Evolutionary conservation across 2,329 filamentous ascomycete genomes (phyloP), one percentile per base, ranked within the genome.

Genomic region (Sporothrix curviconia): DNA sequence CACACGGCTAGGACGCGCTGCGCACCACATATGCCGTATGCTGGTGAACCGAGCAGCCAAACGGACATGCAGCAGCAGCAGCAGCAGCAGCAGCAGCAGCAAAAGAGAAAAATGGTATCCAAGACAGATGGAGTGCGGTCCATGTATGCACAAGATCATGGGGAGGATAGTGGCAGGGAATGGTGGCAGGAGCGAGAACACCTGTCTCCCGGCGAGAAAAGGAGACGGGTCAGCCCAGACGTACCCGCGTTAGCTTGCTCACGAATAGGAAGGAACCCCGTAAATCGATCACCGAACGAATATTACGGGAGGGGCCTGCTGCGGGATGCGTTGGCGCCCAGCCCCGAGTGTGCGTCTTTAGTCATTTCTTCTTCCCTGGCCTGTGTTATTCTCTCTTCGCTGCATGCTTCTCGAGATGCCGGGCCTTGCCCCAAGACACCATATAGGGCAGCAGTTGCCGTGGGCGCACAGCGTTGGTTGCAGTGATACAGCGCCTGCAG

Each of bases 241-340:
- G 14, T 50, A 50, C 32, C 47, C 47, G 47, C 47, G 25, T 25
- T 50, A n/a, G 47, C 47, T 50, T 49, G 22, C 47, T 37, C 19
- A 50, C 47, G 47, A 50, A 37, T 50, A 50, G 47, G 47, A 50
- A 50, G 47, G 32, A 37, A 37, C 47, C 47, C 32, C 47, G 32
- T 46, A 46, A 30, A 32, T 49, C 30, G 44, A 52, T 28, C 49
- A 25, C 15, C 24, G 34, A 28, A 51, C 32, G 8, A 51, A 39
- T 51, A 51, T 30, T 30, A 32, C 32, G 36, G 32, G 37, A 32
- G 47, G 34, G 34, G 9, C 22, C 44, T 49, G n/a, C 28, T 28
- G 14, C n/a, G n/a, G n/a, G n/a, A n/a, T 40, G 49, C 28, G 22
- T 40, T 52, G 34, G 49, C 39, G 49, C 49, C 32, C 32, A 52